Conservation (phyloP, 805 yeast species). For the Tetrapisispora namnaoensis region DNA sequence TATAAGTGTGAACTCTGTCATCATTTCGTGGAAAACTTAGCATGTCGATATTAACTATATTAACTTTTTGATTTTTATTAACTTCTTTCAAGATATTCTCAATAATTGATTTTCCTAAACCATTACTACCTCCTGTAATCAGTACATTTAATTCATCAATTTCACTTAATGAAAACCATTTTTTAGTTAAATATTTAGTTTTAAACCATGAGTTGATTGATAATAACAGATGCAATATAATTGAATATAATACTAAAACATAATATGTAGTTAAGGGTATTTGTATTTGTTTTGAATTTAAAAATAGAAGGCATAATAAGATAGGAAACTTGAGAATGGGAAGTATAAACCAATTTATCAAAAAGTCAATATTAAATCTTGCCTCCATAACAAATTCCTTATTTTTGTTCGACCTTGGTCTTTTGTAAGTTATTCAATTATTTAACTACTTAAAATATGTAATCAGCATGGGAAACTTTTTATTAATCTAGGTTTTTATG, state of each 20-base stretch:
- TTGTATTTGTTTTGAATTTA: conserved; percentile 2
- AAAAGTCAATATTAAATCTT: conserved; percentile 12
- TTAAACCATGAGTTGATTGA: conserved; percentile 6
- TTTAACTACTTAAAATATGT: neutral
- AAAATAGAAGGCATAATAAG: conserved; percentile 6
- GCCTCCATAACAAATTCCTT: neutral
- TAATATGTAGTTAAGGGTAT: neutral
- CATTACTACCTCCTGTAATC: conserved; percentile 34
- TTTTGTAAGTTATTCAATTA: neutral
- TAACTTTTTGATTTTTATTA: conserved; percentile 11
- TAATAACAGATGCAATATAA: conserved; percentile 5
- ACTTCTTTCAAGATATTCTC: conserved; percentile 9
- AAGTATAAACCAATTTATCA: conserved; percentile 8
- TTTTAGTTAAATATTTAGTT: conserved; percentile 1
- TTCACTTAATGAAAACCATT: conserved; percentile 6
- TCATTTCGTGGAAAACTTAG: conserved; percentile 3
- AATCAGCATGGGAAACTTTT: too few relatives aligned
- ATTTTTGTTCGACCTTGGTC: too few relatives aligned
- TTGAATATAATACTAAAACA: conserved; percentile 5
- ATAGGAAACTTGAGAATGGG: conserved; percentile 18
- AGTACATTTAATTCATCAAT: conserved; percentile 5
- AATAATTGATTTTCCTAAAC: conserved; percentile 28
- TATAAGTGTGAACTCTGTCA: conserved; percentile 35
- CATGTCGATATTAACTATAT: conserved; percentile 23
- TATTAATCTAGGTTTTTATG: too few relatives aligned